Percentiles rank a stretch among this genome's conserved stretches.
Conservation (phyloP, 2,329 filamentous ascomycete species). For the Keithomyces neogunnii region DNA sequence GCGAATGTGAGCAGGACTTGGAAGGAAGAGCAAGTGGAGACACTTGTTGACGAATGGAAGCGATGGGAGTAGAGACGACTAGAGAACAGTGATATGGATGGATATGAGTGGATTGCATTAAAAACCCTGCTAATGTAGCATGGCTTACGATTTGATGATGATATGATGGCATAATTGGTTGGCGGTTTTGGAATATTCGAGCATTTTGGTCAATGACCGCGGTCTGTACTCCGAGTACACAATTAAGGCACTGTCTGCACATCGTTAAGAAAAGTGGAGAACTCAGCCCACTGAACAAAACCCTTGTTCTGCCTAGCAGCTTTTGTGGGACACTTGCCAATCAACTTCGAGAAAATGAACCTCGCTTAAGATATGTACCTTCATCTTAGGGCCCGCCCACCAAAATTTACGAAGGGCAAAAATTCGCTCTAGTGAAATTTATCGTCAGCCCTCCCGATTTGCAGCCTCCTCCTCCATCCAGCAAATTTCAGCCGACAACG, state of each 20-base stretch:
- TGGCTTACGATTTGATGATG: constrained; percentile 5
- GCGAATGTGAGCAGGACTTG: constrained; percentile 25
- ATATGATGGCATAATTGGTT: background rate
- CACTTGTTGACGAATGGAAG: constrained; percentile 47
- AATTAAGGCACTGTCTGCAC: no score
- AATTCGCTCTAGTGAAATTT: constrained; percentile 29
- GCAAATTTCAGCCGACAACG: constrained; percentile 30
- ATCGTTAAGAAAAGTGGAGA: no score
- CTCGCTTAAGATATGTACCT: constrained; percentile 21
- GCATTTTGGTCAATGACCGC: background rate
- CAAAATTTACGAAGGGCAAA: constrained; percentile 21
- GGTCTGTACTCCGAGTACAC: no score
- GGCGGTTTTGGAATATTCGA: background rate
- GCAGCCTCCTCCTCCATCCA: constrained; percentile 24
- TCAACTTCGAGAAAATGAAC: background rate
- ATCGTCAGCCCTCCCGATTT: constrained; percentile 19
- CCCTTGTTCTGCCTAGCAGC: background rate
- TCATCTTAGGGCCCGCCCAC: constrained; percentile 33
- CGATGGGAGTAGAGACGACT: constrained; percentile 40
- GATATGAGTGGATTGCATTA: background rate
- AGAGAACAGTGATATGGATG: background rate
- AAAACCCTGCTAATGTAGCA: background rate
- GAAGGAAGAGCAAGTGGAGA: constrained; percentile 35
- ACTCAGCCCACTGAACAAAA: no score
- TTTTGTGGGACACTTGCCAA: background rate